A percentile compares a stretch with the other conserved stretches of the same genome.
These are phyloP conservation scores for Podila horticola DNA, from an alignment of 192 early-diverging fungal genomes.

Conservation along the genomic window DNA sequence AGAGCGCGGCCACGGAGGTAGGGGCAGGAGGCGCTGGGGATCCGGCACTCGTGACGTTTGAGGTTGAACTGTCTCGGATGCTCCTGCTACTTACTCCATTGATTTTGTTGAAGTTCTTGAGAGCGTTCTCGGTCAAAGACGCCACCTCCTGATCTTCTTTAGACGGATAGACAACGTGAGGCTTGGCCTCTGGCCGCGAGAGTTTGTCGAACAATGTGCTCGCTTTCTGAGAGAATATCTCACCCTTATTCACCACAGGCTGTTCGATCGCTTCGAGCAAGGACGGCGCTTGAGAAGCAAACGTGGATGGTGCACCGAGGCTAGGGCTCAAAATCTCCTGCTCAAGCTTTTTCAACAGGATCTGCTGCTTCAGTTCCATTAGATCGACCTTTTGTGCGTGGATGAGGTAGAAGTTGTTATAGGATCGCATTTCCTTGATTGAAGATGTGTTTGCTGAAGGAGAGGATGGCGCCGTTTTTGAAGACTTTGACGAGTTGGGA, in stretches of 20 bases:
- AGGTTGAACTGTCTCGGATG: background rate
- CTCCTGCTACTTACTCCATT: background rate
- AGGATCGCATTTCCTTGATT: constrained; percentile 38
- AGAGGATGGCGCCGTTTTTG: background rate
- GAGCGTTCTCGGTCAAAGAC: constrained; percentile 27
- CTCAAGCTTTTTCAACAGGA: constrained; percentile 24
- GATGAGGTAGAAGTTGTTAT: constrained; percentile 43
- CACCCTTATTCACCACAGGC: background rate
- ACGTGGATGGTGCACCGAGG: constrained; percentile 12
- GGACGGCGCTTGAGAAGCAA: background rate
- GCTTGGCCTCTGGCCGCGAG: background rate
- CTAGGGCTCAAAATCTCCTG: constrained; percentile 39
- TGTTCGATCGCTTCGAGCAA: background rate
- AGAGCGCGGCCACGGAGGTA: constrained; percentile 30
- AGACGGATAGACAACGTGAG: background rate
- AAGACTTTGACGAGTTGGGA: background rate
- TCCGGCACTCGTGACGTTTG: background rate
- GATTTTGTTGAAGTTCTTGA: constrained; percentile 22
- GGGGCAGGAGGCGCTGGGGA: constrained; percentile 14
- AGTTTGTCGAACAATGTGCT: background rate
- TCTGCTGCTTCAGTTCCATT: constrained; percentile 25
- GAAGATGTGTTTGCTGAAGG: background rate
- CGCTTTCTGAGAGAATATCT: background rate
- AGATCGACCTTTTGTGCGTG: constrained; percentile 46
- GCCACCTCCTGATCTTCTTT: constrained; percentile 11